These are phyloP conservation scores for Adiantum capillusveneris DNA, from an alignment of 75 land plant genomes.

Conservation along the genomic window DNA sequence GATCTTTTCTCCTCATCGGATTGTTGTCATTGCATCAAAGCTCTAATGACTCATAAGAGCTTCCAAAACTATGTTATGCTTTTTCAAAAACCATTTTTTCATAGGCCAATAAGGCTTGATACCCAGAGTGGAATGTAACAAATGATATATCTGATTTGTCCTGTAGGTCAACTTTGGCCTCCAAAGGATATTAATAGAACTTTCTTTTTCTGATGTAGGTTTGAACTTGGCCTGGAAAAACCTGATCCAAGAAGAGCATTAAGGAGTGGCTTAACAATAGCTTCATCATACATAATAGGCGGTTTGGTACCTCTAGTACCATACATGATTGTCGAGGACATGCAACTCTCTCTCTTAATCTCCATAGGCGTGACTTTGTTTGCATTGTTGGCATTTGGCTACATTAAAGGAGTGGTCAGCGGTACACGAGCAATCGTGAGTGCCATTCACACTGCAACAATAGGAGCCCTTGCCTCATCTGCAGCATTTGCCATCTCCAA, in stretches of 20 bases:
- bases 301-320: slow-evolving; percentile 26
- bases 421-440: slow-evolving; percentile 19
- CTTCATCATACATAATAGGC: slow-evolving; percentile 24
- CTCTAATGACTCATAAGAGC: no score
- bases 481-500: slow-evolving; percentile 19
- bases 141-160: no score
- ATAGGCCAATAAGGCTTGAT: no score
- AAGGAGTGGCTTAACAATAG: slow-evolving; percentile 25
- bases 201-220: slow-evolving; percentile 14
- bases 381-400: slow-evolving; percentile 30
- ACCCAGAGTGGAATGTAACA: no score
- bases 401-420: slow-evolving; percentile 26
- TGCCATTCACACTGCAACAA: slow-evolving; percentile 25
- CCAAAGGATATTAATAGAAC: no score
- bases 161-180: no score
- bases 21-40: no score
- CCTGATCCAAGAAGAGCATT: slow-evolving; percentile 31
- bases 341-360: slow-evolving; percentile 14
- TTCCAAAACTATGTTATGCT: no score
- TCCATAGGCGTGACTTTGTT: slow-evolving; percentile 22
- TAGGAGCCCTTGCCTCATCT: slow-evolving; percentile 34
- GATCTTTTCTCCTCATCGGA: no score
- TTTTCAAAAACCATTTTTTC: no score
- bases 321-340: slow-evolving; percentile 17
- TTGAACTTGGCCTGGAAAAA: slow-evolving; percentile 32